Conservation (phyloP, 106 monocot species). For the Allium sativum region DNA sequence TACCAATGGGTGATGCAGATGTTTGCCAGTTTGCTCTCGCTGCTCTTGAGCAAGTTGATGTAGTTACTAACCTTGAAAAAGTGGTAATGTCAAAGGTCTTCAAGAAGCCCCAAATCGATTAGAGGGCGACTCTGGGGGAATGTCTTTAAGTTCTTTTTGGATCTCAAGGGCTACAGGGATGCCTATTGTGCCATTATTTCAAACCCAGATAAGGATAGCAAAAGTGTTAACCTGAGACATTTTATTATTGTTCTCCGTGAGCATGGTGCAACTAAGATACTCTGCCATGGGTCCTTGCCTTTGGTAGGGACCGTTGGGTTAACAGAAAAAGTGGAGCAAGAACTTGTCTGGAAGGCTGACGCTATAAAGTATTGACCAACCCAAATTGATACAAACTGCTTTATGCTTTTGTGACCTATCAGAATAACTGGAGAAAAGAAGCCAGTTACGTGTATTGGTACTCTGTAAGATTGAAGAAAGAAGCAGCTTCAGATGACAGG, state of each 20-base stretch:
- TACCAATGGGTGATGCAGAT: conserved; percentile 90
- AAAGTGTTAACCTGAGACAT: conserved; percentile 66
- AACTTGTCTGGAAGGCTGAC: conserved; percentile 97
- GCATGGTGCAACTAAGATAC: conserved; percentile 60
- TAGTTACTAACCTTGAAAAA: conserved; percentile 30
- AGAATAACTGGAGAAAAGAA: conserved; percentile 87
- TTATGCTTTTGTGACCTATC: conserved; percentile 79
- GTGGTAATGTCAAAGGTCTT: conserved; percentile 18
- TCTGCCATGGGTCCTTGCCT: conserved; percentile 78
- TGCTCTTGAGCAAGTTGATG: conserved; percentile 92
- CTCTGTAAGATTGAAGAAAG: conserved; percentile 49
- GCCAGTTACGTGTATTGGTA: conserved; percentile 74
- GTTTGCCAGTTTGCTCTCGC: conserved; percentile 86
- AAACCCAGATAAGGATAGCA: conserved; percentile 93
- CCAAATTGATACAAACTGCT: conserved; percentile 89
- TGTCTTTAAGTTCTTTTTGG: conserved; percentile 74
- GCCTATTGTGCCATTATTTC: conserved; percentile 90
- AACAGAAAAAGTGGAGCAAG: conserved; percentile 81
- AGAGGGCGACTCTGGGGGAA: conserved; percentile 75
- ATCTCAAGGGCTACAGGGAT: conserved; percentile 62
- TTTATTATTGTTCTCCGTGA: conserved; percentile 90
- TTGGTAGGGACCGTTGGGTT: conserved; percentile 93
- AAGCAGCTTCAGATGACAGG: conserved; percentile 23
- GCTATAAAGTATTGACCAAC: conserved; percentile 56
- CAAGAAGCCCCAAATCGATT: conserved; percentile 42